These are phyloP conservation scores for Schizophyllum amplum DNA, from an alignment of 1,284 basidiomycete species.

Conservation along the genomic window DNA sequence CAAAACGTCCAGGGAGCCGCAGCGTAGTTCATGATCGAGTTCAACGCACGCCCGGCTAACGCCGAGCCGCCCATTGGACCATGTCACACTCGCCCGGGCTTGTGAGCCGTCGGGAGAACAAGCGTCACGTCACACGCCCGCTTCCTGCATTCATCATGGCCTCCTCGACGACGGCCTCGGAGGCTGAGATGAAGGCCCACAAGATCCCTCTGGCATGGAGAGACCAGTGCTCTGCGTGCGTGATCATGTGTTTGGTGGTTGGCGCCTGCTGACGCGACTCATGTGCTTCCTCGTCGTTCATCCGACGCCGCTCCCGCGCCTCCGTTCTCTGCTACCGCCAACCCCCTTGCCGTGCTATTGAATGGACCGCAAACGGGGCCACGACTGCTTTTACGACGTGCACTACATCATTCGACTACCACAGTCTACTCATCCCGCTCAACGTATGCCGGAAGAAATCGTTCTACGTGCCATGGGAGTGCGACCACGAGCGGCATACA, in stretches of 20 bases:
- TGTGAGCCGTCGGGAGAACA: too few relatives aligned
- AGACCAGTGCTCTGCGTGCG: slow-evolving; percentile 89
- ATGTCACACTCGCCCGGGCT: too few relatives aligned
- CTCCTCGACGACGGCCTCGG: slow-evolving; percentile 72
- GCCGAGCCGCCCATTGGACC: too few relatives aligned
- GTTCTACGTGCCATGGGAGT: slow-evolving; percentile 34
- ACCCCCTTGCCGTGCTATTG: background rate
- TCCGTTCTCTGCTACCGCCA: background rate
- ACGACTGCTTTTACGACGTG: too few relatives aligned
- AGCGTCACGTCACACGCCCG: too few relatives aligned
- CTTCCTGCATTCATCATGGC: slow-evolving; percentile 36
- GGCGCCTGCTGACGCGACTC: slow-evolving; percentile 1
- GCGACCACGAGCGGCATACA: slow-evolving; percentile 35
- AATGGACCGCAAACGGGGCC: too few relatives aligned
- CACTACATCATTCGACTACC: too few relatives aligned
- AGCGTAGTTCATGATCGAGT: too few relatives aligned
- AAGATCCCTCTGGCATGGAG: slow-evolving; percentile 79
- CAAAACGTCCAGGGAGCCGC: too few relatives aligned
- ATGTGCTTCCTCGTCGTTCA: slow-evolving; percentile 1
- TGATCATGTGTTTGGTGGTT: slow-evolving; percentile 15
- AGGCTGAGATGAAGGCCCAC: slow-evolving; percentile 73
- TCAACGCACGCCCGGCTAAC: too few relatives aligned
- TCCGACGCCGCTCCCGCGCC: background rate
- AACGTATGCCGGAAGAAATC: slow-evolving; percentile 62
- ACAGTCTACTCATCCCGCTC: slow-evolving; percentile 77